These are phyloP conservation scores for Paecilomyces sp. DNA, from an alignment of 2,329 filamentous ascomycete species.

Conservation along the genomic window DNA sequence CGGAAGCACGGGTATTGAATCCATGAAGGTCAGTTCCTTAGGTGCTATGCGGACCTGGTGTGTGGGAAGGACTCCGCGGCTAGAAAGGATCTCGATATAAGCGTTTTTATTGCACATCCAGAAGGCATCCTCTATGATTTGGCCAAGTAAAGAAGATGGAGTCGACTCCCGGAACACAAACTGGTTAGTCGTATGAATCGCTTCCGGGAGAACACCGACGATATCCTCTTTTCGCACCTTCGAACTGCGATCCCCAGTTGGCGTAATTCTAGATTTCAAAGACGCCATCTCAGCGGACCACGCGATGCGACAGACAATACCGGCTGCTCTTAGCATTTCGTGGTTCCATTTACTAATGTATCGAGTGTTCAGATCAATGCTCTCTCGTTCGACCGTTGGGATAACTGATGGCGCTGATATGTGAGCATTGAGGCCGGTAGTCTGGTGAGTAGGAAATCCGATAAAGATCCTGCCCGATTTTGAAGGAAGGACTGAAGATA, in stretches of 20 bases:
- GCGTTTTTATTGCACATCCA: conserved; percentile 84
- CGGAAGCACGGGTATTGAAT: conserved; percentile 80
- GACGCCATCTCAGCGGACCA: conserved; percentile 83
- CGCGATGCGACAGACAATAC: conserved; percentile 80
- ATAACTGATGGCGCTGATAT: conserved; percentile 95
- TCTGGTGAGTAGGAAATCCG: conserved; percentile 95
- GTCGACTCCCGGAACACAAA: conserved; percentile 89
- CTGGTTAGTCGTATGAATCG: conserved; percentile 75
- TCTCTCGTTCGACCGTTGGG: conserved; percentile 92
- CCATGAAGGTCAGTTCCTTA: conserved; percentile 69
- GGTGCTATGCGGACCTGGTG: conserved; percentile 70
- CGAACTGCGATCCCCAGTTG: conserved; percentile 25
- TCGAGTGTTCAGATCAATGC: conserved; percentile 90
- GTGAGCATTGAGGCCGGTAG: conserved; percentile 86
- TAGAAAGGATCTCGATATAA: conserved; percentile 82
- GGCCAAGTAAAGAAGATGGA: conserved; percentile 72
- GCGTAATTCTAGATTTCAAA: conserved; percentile 55
- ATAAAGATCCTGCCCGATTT: conserved; percentile 93
- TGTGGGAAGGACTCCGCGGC: conserved; percentile 77
- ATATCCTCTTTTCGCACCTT: conserved; percentile 59
- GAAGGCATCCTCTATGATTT: conserved; percentile 88
- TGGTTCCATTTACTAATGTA: conserved; percentile 95
- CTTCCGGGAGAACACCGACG: conserved; percentile 64
- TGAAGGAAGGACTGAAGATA: conserved; percentile 80
- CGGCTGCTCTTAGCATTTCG: conserved; percentile 84